Evolutionary conservation across 192 early-diverging fungal genomes (phyloP), one percentile per base, ranked within the genome.

Genomic region (Coemansia sp.): DNA sequence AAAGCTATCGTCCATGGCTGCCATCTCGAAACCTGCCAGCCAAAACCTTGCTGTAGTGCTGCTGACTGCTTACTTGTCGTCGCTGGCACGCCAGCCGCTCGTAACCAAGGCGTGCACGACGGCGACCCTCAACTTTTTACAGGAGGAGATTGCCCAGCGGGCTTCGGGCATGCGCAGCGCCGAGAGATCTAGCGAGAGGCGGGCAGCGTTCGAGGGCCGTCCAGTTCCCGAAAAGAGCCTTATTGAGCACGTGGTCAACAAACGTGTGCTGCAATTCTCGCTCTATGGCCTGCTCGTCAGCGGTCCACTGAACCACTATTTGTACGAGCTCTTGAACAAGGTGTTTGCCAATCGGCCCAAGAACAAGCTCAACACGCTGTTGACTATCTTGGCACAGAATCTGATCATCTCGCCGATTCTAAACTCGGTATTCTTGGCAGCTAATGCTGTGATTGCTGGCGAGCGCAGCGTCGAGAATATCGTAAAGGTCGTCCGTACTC

Each of bases 381-480:
- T 88, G 57, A 88, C 92, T 64, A 84, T 94, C 28, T 67, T 96
- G 61, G 86, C 85, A 33, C 77, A 86, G 57, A 91, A 93, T 70
- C 72, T 96, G 24, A 77, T 94, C 58, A 88, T 94, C 57, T 89
- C 90, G 40, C 94, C 94, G 18, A 91, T 94, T 62, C 88, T 91
- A 73, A 94, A 94, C 79, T 84, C 91, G 62, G 90, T 93, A 55
- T 96, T 92, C 76, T 74, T 96, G 40, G 84, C 87, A 31, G 91
- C 90, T 46, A 93, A 94, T 86, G 87, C 92, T 11, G 59, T 89
- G 11, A 90, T 96, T 82, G 89, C 89, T 26, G 93, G 93, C 51
- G 86, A 87, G 34, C 86, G 83, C 65, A 63, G 75, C 21, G 42
- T 84, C 9, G 75, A 38, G 21, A 83, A 85, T 62, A 77, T 92